Evolutionary conservation across 176 grass and related monocot species (phyloP).

Genomic region (Echinochloa phyllopogon): DNA sequence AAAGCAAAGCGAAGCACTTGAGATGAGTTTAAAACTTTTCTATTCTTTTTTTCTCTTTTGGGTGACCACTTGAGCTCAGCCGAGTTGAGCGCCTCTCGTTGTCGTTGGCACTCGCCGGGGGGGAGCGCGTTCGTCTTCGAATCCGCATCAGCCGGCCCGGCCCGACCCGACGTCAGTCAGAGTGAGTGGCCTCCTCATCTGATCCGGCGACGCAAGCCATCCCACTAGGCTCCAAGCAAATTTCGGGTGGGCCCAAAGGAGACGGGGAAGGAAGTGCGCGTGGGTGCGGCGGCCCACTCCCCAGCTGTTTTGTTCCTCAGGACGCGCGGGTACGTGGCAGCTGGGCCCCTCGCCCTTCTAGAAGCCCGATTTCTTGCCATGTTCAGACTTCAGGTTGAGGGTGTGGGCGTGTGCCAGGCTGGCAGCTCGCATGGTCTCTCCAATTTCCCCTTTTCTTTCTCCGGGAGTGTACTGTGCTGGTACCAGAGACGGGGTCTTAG

Average conservation of each 20-base stretch:
- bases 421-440: neutral
- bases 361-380: conserved; percentile 30
- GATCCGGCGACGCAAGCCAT: neutral
- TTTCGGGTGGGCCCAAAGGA: neutral
- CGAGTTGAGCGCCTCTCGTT: conserved; percentile 13
- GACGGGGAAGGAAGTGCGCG: neutral
- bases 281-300: neutral
- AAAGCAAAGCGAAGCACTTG: neutral
- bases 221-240: neutral
- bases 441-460: neutral
- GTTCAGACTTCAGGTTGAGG: conserved; percentile 24
- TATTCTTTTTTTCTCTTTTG: neutral
- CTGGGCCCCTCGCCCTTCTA: conserved; percentile 5
- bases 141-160: neutral
- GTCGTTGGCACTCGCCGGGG: neutral
- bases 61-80: neutral
- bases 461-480: neutral
- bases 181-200: neutral
- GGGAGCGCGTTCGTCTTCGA: neutral
- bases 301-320: neutral
- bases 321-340: neutral
- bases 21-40: neutral
- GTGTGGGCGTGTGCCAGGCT: neutral
- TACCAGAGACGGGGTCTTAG: neutral
- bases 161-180: neutral